Percentiles rank a stretch among this genome's conserved stretches.
phyloP scores from a whole-genome alignment of 495 filamentous ascomycete genomes.

The Podospora bellae-mahoneyi region DNA sequence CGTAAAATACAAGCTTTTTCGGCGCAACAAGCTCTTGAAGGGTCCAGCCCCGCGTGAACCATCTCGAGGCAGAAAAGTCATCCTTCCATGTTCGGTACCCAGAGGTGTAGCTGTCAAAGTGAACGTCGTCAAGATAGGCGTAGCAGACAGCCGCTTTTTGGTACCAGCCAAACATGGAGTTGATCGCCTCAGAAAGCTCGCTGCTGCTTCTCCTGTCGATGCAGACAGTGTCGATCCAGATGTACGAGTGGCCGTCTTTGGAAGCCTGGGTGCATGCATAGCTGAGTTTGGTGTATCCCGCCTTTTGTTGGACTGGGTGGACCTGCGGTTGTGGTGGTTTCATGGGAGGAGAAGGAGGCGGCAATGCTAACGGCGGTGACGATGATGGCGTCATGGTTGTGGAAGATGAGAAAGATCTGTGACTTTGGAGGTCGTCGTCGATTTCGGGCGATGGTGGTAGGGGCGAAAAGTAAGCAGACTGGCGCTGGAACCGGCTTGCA shows the following conservation, averaged over 20 bases:
- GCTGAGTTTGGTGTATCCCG: conserved; percentile 25
- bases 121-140: conserved; percentile 27
- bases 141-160: conserved; percentile 25
- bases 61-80: conserved; percentile 21
- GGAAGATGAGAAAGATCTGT: neutral
- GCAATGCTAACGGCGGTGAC: neutral
- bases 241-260: conserved; percentile 18
- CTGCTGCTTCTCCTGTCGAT: conserved; percentile 26
- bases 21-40: conserved; percentile 31
- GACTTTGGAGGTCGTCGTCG: conserved; percentile 8
- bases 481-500: neutral
- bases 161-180: conserved; percentile 31
- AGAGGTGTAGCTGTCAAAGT: conserved; percentile 17
- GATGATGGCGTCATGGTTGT: neutral
- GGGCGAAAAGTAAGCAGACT: conserved; percentile 2
- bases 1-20: conserved; percentile 23
- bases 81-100: conserved; percentile 30
- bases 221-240: conserved; percentile 33
- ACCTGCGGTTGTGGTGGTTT: neutral
- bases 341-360: conserved; percentile 6
- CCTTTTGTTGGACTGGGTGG: conserved; percentile 23
- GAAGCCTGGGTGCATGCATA: conserved; percentile 25
- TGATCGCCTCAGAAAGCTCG: conserved; percentile 31
- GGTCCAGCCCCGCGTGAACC: conserved; percentile 31
- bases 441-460: neutral